Evolutionary conservation across 2,329 filamentous ascomycete species (phyloP), one percentile per base, ranked within the genome.

Genomic region (Pseudocercospora ulei): DNA sequence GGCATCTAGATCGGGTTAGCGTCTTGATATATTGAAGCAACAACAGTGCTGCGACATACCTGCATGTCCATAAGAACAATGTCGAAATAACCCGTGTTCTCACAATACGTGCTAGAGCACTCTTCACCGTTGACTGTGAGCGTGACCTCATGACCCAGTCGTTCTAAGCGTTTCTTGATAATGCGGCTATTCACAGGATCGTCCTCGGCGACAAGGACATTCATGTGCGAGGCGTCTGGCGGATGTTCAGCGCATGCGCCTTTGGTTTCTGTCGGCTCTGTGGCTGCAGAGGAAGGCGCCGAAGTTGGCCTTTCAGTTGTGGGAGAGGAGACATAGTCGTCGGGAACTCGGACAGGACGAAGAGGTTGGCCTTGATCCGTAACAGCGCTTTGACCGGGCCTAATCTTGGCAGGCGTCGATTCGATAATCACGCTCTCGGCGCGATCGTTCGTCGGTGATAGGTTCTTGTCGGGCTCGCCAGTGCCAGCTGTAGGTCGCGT

Each of bases 41-140:
- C 5, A 14, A 11, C 3, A 13, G 12, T 11, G 24, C 8, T 12
- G 14, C 9, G 4, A 45, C 74, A 61, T 57, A 86, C 84, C 70
- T 93, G 84, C 73, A 94, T 85, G 56, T 93, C 86, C 86, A 93
- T 93, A 46, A 94, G 68, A 31, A 94, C 69, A 3, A 85, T 78
- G 57, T 93, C 84, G 54, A 82, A 90, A 13, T 64, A 62, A 16
- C 59, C 59, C 0, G 77, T 67, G 35, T 69, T 71, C 29, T 83
- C 79, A 34, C 69, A 71, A 58, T 82, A 87, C 3, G 75, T 69
- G 34, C 70, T 68, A 4, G 82, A 79, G 54, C 86, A 94, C 54
- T 92, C 84, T 55, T 90, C 81, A 5, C 86, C 86, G 46, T 93
- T 93, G 23, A 81, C 70, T 0, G 83, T 83, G 48, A 87, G 69